phyloP scores from a whole-genome alignment of 148 eudicot genomes.

The Rhododendron henanense region DNA sequence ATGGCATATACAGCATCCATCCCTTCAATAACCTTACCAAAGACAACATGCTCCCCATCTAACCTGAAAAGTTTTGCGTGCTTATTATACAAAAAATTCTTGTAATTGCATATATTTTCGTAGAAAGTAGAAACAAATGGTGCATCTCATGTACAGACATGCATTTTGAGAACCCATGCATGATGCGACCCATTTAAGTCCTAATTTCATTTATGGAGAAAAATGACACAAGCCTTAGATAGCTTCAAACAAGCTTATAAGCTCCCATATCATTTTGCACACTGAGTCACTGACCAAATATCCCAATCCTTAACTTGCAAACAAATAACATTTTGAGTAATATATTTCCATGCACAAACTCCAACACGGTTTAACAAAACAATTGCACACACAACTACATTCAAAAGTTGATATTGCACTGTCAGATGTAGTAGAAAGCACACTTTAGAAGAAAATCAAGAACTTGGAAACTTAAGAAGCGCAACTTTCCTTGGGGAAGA shows the following conservation, averaged over 20 bases:
- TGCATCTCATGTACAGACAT: not conserved
- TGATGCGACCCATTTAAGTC: not conserved
- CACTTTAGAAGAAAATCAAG: not conserved
- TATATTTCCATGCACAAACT: not conserved
- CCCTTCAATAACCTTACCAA: constrained; percentile 90
- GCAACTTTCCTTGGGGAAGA: not conserved
- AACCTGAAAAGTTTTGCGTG: constrained; percentile 40
- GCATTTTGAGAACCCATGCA: not conserved
- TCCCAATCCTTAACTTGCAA: not conserved
- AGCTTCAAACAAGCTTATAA: not conserved
- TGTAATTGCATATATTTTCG: not conserved
- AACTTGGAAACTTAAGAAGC: not conserved
- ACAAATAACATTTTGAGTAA: not conserved
- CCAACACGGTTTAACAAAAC: not conserved
- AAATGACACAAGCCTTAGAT: not conserved
- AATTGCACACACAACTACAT: not conserved
- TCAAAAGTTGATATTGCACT: not conserved
- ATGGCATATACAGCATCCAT: constrained; percentile 91
- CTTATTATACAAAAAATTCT: not conserved
- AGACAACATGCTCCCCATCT: constrained; percentile 89
- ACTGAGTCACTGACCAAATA: not conserved
- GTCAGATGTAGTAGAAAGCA: not conserved
- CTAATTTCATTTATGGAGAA: not conserved
- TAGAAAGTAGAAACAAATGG: not conserved
- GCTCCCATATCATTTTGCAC: not conserved